phyloP scores from a whole-genome alignment of 768 basidiomycete species.

The Boletellus ananiceps region DNA sequence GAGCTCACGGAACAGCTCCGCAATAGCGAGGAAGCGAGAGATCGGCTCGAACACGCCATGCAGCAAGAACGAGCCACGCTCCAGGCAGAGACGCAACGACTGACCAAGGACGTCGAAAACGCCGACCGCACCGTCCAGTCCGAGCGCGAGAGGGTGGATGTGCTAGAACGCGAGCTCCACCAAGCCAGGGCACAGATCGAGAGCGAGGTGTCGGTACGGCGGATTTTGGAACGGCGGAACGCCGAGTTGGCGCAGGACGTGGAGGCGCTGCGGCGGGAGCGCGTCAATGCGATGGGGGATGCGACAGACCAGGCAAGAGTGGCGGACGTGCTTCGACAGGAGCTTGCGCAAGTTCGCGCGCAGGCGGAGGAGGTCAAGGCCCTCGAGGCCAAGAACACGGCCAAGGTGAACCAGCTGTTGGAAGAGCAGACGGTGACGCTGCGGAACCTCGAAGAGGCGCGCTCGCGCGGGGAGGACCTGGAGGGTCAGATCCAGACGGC shows the following conservation, averaged over 20 bases:
- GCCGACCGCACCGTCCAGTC: constrained; percentile 33
- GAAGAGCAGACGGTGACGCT: constrained; percentile 75
- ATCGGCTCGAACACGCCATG: constrained; percentile 51
- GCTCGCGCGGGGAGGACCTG: constrained; percentile 66
- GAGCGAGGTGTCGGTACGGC: constrained; percentile 54
- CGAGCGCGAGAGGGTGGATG: constrained; percentile 51
- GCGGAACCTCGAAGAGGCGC: constrained; percentile 69
- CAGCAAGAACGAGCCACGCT: constrained; percentile 54
- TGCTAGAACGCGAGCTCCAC: constrained; percentile 60
- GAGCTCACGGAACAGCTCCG: constrained; percentile 69
- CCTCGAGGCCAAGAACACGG: constrained; percentile 59
- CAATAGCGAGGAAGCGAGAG: constrained; percentile 50
- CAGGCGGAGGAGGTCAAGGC: constrained; percentile 68
- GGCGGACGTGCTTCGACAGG: constrained; percentile 57
- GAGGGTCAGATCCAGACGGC: constrained; percentile 71
- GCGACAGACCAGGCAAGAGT: constrained; percentile 60
- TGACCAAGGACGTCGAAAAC: constrained; percentile 44
- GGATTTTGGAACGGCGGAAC: constrained; percentile 63
- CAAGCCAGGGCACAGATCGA: constrained; percentile 61
- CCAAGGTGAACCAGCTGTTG: constrained; percentile 59
- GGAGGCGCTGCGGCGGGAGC: constrained; percentile 50
- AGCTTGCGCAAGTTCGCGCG: constrained; percentile 53
- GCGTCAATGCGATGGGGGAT: constrained; percentile 57
- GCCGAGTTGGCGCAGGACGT: constrained; percentile 50
- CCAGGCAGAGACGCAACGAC: constrained; percentile 52